Conservation (phyloP, 106 monocot species). For the Acanthochlamys bracteata region DNA sequence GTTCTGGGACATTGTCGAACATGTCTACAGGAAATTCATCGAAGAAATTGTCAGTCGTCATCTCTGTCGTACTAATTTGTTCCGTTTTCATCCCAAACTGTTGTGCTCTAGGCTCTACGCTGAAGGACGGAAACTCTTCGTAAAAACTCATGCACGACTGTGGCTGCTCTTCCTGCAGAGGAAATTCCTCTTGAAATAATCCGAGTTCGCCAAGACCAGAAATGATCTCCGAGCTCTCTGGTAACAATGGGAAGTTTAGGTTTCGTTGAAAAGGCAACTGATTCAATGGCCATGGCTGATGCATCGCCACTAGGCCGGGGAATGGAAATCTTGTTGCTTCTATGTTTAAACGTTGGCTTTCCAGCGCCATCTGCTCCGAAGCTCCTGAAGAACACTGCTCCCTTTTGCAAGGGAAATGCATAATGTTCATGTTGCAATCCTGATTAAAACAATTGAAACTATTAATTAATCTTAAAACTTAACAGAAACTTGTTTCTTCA, state of each 20-base stretch:
- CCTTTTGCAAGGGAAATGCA: no score
- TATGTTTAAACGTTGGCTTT: not conserved
- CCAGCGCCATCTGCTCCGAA: no score
- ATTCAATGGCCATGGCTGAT: not conserved
- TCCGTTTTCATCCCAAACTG: not conserved
- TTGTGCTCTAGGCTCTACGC: not conserved
- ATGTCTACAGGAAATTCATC: slow-evolving; percentile 47
- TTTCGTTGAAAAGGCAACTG: not conserved
- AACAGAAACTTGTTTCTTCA: no score
- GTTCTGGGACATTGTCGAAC: slow-evolving; percentile 34
- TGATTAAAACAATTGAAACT: no score
- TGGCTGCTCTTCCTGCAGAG: not conserved
- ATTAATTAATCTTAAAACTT: no score
- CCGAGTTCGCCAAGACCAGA: slow-evolving; percentile 13
- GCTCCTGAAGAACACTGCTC: no score
- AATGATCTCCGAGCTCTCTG: slow-evolving; percentile 13
- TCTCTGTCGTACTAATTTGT: slow-evolving; percentile 1
- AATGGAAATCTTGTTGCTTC: not conserved
- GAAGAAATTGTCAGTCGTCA: slow-evolving; percentile 28
- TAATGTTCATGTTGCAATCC: no score
- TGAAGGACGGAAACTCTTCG: slow-evolving; percentile 11
- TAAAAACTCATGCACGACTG: not conserved
- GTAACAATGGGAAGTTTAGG: slow-evolving; percentile 24
- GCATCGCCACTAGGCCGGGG: not conserved
- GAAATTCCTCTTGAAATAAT: slow-evolving; percentile 3